Conservation (phyloP, 805 yeast genomes). For the Pichia rugopelliculosa region DNA sequence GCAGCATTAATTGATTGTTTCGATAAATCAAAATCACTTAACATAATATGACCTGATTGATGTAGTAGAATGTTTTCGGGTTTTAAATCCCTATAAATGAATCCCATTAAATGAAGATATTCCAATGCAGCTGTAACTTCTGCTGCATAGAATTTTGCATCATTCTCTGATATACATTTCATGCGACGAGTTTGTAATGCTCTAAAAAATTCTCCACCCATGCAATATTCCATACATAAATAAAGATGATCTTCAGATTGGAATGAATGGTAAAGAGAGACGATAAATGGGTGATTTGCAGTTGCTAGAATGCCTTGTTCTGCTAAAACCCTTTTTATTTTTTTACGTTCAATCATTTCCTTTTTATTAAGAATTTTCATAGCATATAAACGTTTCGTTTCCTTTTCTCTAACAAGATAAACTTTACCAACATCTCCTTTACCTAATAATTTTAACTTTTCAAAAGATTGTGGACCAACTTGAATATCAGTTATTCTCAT, state of each 20-base stretch:
- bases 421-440: constrained; percentile 98
- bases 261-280: constrained; percentile 90
- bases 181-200: constrained; percentile 88
- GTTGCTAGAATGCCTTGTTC: constrained; percentile 96
- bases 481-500: constrained; percentile 68
- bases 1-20: constrained; percentile 77
- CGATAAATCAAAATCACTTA: constrained; percentile 91
- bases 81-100: constrained; percentile 90
- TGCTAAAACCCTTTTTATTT: constrained; percentile 88
- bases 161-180: constrained; percentile 78
- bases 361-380: constrained; percentile 85
- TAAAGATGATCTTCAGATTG: constrained; percentile 89
- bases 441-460: constrained; percentile 83
- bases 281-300: constrained; percentile 94
- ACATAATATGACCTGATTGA: constrained; percentile 97
- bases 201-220: constrained; percentile 98
- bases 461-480: constrained; percentile 83
- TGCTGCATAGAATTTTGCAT: constrained; percentile 90
- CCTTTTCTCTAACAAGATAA: constrained; percentile 79
- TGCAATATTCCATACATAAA: constrained; percentile 96
- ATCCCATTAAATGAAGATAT: constrained; percentile 93
- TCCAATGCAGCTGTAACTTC: constrained; percentile 97
- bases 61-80: constrained; percentile 94
- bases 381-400: constrained; percentile 71
- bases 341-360: constrained; percentile 93